Conservation (phyloP, 2,329 filamentous ascomycete genomes). For the Fusarium cyanostomum region DNA sequence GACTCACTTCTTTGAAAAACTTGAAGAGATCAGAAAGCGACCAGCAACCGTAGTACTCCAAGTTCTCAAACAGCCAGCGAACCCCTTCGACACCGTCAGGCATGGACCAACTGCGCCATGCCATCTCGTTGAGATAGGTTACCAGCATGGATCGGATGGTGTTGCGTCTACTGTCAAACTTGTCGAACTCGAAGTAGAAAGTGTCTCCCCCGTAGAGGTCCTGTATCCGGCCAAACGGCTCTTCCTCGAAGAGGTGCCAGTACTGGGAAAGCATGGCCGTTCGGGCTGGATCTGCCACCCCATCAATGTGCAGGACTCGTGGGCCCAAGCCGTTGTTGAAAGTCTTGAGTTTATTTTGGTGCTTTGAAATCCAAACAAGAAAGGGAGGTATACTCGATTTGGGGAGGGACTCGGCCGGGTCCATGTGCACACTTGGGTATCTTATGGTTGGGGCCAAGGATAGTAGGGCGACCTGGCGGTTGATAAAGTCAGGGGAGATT, state of each 20-base stretch:
- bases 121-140: not conserved
- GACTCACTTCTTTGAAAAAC: not conserved
- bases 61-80: not conserved
- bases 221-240: not conserved
- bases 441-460: not conserved
- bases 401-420: not conserved
- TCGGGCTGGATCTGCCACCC: not conserved
- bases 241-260: not conserved
- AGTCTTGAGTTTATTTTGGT: not conserved
- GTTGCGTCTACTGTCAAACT: not conserved
- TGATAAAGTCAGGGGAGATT: not conserved
- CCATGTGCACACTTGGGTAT: not conserved
- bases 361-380: not conserved
- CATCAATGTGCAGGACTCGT: not conserved
- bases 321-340: not conserved
- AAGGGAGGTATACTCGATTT: not conserved
- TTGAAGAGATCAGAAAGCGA: not conserved
- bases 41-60: not conserved
- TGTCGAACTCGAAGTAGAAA: constrained; percentile 13
- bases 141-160: constrained; percentile 1
- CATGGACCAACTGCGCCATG: not conserved
- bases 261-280: not conserved
- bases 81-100: not conserved
- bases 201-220: not conserved
- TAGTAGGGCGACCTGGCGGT: not conserved